Evolutionary conservation across 1,284 basidiomycete species (phyloP).

Genomic region (Trichosporon sp.): DNA sequence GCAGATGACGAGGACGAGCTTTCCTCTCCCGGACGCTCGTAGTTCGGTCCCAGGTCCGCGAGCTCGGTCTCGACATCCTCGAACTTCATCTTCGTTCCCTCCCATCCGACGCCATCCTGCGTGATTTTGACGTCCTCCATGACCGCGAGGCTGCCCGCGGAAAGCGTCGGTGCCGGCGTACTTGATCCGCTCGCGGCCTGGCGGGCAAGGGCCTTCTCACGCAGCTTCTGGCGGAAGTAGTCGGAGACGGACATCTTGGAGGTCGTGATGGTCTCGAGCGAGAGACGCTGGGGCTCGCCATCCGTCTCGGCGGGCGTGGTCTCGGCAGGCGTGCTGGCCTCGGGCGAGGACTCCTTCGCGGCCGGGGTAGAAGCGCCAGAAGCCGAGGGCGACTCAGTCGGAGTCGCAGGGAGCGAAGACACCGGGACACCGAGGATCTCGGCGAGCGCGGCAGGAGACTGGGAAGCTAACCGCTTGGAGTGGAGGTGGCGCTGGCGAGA

Average conservation of each 20-base stretch:
- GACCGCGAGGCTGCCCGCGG: conserved; percentile 37
- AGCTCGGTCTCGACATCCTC: conserved; percentile 31
- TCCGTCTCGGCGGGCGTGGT: conserved; percentile 17
- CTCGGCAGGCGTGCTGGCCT: conserved; percentile 23
- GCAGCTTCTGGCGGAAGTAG: conserved; percentile 55
- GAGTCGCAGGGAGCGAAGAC: conserved; percentile 43
- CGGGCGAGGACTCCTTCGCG: conserved; percentile 31
- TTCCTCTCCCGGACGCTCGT: conserved; percentile 16
- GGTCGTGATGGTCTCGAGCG: conserved; percentile 43
- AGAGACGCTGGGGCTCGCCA: conserved; percentile 30
- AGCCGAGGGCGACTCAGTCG: conserved; percentile 25
- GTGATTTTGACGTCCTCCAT: conserved; percentile 39
- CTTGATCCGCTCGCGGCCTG: conserved; percentile 36
- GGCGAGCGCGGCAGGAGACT: conserved; percentile 54
- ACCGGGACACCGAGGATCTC: conserved; percentile 55
- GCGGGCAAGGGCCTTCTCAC: conserved; percentile 51
- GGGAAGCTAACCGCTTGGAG: conserved; percentile 52
- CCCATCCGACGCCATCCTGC: conserved; percentile 45
- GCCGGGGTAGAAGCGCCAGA: conserved; percentile 35
- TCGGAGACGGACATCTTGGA: conserved; percentile 53
- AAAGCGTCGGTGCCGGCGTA: conserved; percentile 31
- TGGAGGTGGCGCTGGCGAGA: conserved; percentile 52
- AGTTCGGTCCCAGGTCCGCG: conserved; percentile 27
- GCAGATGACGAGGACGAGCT: conserved; percentile 24
- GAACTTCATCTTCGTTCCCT: conserved; percentile 47